phyloP scores from a whole-genome alignment of 2,329 filamentous ascomycete species.

The Chaetomium strumarium region DNA sequence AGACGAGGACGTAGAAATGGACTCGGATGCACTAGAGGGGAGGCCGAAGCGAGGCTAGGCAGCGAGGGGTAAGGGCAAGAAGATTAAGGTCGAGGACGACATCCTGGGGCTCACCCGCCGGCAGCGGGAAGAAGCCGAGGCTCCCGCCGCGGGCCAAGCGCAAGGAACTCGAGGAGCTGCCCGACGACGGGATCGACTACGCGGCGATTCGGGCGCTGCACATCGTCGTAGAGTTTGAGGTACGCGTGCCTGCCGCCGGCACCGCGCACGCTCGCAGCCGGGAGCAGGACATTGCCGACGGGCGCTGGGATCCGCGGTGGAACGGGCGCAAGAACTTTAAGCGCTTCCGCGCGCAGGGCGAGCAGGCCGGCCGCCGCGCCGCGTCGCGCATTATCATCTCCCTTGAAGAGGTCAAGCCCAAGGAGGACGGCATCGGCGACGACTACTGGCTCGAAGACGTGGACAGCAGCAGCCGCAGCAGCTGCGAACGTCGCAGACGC shows the following conservation, averaged over 20 bases:
- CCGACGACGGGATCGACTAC: constrained; percentile 61
- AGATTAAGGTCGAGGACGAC: constrained; percentile 54
- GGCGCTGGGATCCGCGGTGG: constrained; percentile 81
- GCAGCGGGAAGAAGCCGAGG: constrained; percentile 60
- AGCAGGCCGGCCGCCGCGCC: constrained; percentile 37
- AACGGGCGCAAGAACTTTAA: constrained; percentile 97
- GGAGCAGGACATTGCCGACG: constrained; percentile 47
- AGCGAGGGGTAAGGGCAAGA: constrained; percentile 39
- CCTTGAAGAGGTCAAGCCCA: constrained; percentile 64
- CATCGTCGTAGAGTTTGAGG: constrained; percentile 69
- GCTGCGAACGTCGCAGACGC: too few relatives aligned
- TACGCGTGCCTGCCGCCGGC: constrained; percentile 39
- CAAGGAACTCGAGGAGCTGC: constrained; percentile 46
- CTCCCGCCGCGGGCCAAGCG: constrained; percentile 50
- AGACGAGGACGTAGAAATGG: constrained; percentile 24
- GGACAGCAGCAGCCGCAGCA: constrained; percentile 23
- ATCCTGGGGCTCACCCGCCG: constrained; percentile 61
- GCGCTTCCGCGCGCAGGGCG: constrained; percentile 63
- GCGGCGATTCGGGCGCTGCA: constrained; percentile 67
- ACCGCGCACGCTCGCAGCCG: constrained; percentile 26
- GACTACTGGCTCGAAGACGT: constrained; percentile 66
- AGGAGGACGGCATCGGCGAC: constrained; percentile 68
- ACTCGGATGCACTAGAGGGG: constrained; percentile 16
- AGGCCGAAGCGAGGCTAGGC: constrained; percentile 22
- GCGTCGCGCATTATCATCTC: constrained; percentile 56